phyloP scores from a whole-genome alignment of 2,329 filamentous ascomycete species.

The Aspergillus sp. region DNA sequence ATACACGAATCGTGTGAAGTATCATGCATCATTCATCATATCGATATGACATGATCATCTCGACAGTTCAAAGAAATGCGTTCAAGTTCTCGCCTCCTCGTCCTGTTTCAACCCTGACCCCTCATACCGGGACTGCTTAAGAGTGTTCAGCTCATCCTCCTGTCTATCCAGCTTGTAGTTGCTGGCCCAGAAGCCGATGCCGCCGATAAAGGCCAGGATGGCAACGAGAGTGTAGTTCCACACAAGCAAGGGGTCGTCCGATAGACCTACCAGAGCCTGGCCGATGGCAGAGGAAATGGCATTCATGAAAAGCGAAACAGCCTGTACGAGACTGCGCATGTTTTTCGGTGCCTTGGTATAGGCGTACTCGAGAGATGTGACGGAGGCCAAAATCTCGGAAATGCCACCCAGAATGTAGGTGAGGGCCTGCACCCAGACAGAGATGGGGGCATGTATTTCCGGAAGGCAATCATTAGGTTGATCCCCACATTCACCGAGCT shows the following conservation, averaged over 20 bases:
- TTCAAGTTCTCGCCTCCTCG: slow-evolving; percentile 1
- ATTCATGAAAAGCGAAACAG: slow-evolving; percentile 67
- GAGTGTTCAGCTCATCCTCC: slow-evolving; percentile 65
- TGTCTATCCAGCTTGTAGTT: slow-evolving; percentile 63
- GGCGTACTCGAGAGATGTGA: slow-evolving; percentile 69
- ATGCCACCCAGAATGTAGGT: slow-evolving; percentile 54
- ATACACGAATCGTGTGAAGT: slow-evolving; percentile 1
- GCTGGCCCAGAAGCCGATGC: slow-evolving; percentile 65
- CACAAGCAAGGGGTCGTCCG: slow-evolving; percentile 64
- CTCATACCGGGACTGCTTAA: background rate
- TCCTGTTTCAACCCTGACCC: slow-evolving; percentile 1
- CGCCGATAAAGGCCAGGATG: slow-evolving; percentile 62
- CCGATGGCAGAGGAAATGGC: slow-evolving; percentile 68
- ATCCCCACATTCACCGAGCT: slow-evolving; percentile 59
- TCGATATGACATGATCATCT: slow-evolving; percentile 1
- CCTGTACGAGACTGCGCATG: slow-evolving; percentile 68
- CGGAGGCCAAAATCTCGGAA: slow-evolving; percentile 57
- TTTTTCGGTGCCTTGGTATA: slow-evolving; percentile 75
- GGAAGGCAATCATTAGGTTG: slow-evolving; percentile 50
- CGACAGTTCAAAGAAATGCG: background rate
- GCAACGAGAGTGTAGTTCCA: slow-evolving; percentile 72
- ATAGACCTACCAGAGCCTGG: slow-evolving; percentile 64
- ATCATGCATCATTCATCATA: slow-evolving; percentile 2
- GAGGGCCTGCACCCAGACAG: slow-evolving; percentile 57
- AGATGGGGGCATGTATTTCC: slow-evolving; percentile 55